These are phyloP conservation scores for Nevesoporus exiguus DNA, from an alignment of 768 basidiomycete genomes.

Conservation along the genomic window DNA sequence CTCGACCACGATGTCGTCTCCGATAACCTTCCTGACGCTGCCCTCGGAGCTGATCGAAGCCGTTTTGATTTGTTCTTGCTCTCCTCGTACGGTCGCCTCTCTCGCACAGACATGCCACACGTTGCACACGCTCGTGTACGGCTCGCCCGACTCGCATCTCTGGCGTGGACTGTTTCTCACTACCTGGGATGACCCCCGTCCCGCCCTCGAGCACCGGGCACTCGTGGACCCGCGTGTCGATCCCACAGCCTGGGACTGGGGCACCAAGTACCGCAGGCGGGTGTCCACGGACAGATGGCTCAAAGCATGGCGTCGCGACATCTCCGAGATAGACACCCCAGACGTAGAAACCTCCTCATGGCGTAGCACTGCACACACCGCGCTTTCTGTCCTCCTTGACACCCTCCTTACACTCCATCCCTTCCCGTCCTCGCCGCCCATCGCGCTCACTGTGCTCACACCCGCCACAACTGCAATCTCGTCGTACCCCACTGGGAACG, in stretches of 20 bases:
- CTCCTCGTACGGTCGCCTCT: conserved; percentile 34
- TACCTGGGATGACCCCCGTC: conserved; percentile 49
- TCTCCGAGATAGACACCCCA: not conserved
- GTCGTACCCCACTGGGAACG: conserved; percentile 8
- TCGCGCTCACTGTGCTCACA: conserved; percentile 18
- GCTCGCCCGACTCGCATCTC: conserved; percentile 34
- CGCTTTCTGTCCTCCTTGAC: conserved; percentile 32
- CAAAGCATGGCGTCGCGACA: conserved; percentile 22
- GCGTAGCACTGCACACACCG: conserved; percentile 7
- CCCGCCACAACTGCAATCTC: conserved; percentile 1
- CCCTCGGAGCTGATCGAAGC: conserved; percentile 43
- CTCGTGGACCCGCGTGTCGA: conserved; percentile 25
- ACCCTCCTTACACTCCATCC: conserved; percentile 34
- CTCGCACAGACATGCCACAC: conserved; percentile 36
- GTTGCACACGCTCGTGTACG: conserved; percentile 37
- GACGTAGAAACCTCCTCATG: not conserved
- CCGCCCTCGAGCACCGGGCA: conserved; percentile 26
- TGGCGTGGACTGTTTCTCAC: conserved; percentile 50
- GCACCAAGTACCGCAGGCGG: conserved; percentile 23
- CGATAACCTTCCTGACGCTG: conserved; percentile 15
- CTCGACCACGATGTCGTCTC: not conserved
- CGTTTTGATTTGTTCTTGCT: conserved; percentile 28
- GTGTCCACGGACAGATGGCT: conserved; percentile 21
- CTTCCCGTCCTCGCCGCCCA: conserved; percentile 24
- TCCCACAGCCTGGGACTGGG: conserved; percentile 21